Percentiles rank a stretch among this genome's conserved stretches.
Conservation (phyloP, 805 yeast species). For the Spathaspora gorwiae region DNA sequence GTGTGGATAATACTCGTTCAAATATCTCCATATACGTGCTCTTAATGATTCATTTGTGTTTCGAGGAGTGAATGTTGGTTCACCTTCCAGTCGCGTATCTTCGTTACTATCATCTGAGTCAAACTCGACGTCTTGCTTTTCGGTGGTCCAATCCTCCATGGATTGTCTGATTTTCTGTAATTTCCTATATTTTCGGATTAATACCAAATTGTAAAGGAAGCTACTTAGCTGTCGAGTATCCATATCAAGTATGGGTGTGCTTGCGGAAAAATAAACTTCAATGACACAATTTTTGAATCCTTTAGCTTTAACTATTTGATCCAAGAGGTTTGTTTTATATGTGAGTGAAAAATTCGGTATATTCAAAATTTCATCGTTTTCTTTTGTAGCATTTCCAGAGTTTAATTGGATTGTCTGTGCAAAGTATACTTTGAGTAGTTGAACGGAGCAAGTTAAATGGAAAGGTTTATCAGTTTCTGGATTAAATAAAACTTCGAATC, state of each 20-base stretch:
- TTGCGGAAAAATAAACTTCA: slow-evolving; percentile 34
- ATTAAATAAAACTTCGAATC: slow-evolving; percentile 35
- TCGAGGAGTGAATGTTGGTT: not conserved
- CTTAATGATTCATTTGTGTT: not conserved
- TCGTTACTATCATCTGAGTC: slow-evolving; percentile 4
- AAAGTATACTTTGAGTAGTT: slow-evolving; percentile 25
- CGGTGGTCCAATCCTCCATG: not conserved
- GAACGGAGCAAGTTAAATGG: slow-evolving; percentile 29
- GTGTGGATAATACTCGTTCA: slow-evolving; percentile 30
- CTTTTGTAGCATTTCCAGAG: slow-evolving; percentile 5
- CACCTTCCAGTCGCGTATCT: not conserved
- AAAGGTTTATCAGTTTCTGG: slow-evolving; percentile 26
- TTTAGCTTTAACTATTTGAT: slow-evolving; percentile 26
- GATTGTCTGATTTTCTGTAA: slow-evolving; percentile 12
- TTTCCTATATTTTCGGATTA: slow-evolving; percentile 22
- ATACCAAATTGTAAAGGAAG: slow-evolving; percentile 29
- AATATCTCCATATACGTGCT: slow-evolving; percentile 7
- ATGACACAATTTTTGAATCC: slow-evolving; percentile 35
- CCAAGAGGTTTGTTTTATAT: slow-evolving; percentile 31
- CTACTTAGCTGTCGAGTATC: slow-evolving; percentile 28
- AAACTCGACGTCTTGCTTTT: slow-evolving; percentile 2
- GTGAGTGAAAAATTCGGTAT: slow-evolving; percentile 33
- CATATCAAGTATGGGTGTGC: slow-evolving; percentile 37
- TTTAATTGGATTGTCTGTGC: slow-evolving; percentile 5
- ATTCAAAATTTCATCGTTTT: slow-evolving; percentile 25